Base-by-base conservation (phyloP, 192 early-diverging fungal species). In the Borealophlyctis nickersoniae region DNA sequence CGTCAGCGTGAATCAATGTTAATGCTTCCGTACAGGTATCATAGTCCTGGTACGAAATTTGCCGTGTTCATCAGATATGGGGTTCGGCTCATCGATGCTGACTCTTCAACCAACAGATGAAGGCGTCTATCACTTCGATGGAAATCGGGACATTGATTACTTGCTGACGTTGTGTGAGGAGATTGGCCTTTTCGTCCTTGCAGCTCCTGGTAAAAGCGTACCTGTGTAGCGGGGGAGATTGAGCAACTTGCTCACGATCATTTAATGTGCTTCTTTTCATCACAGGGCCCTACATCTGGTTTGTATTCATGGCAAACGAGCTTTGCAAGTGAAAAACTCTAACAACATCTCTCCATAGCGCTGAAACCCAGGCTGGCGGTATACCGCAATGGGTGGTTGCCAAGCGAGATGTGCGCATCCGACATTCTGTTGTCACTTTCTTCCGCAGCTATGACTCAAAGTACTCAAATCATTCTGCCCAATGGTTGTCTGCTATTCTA, bases 381-480 rank as follows among this genome's bases (percentile, higher is more conserved):
- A 57, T 88, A 83, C 92, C 92, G 0, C 71, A 83, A 34, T 95
- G 92, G 92, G 73, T 95, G 56, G 63, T 87, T 4, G 87, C 83
- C 36, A 89, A 89, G 58, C 77, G 86, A 28, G 73, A 88, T 29
- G 68, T 90, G 19, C 87, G 86, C 39, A 68, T 93, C 36, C 77
- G 92, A 36, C 91, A 93, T 59, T 83, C 88, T 59, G 69, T 73
- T 63, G 69, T 73, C 53, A 80, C 84, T 39, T 78, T 88, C 5
- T 78, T 83, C 82, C 89, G 87, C 56, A 63, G 63, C 22, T 92
- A 84, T 70, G 90, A 92, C 67, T 58, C 80, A 26, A 55, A 76
- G 32, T 95, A 87, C 64, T 84, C 87, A 14, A 74, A 75, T 14
- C 82, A 87, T 66, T 87, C 88, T 67, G 73, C 80, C 28, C 81